phyloP scores from a whole-genome alignment of 345 rosid genomes.

The Gossypioides kirkii region DNA sequence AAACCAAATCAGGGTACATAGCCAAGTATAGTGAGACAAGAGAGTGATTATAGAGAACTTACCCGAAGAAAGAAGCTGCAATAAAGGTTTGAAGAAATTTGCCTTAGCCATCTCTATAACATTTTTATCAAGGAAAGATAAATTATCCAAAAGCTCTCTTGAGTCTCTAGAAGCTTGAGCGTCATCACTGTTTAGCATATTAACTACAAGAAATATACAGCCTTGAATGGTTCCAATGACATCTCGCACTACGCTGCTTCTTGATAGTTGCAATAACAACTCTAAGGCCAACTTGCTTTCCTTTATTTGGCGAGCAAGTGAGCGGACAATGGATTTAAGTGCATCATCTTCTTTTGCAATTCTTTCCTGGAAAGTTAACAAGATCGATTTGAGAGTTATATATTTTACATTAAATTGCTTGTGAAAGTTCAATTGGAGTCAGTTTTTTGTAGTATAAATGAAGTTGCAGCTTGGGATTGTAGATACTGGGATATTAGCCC shows the following conservation, averaged over 20 bases:
- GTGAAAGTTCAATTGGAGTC: too few species aligned
- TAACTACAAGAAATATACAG: conserved; percentile 24
- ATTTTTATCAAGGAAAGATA: conserved; percentile 23
- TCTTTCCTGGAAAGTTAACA: conserved; percentile 14
- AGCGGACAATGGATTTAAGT: conserved; percentile 20
- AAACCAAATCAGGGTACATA: neutral
- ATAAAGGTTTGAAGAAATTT: conserved; percentile 25
- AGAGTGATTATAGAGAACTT: neutral
- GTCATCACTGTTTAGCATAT: conserved; percentile 20
- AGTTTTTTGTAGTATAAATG: too few species aligned
- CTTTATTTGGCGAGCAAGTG: conserved; percentile 26
- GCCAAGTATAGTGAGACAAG: neutral
- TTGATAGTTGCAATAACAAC: conserved; percentile 22
- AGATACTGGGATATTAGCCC: too few species aligned
- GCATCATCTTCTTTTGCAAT: conserved; percentile 20
- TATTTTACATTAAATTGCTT: too few species aligned
- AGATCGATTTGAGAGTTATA: neutral
- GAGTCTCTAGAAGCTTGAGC: conserved; percentile 20
- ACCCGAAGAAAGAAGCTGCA: conserved; percentile 27
- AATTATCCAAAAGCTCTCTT: conserved; percentile 23
- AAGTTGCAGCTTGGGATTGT: neutral
- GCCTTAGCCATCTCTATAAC: conserved; percentile 27
- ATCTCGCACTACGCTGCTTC: conserved; percentile 10
- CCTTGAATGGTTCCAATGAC: conserved; percentile 21
- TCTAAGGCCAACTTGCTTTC: conserved; percentile 25